Conservation (phyloP, 805 yeast genomes). For the Candida sakaeoensis region DNA sequence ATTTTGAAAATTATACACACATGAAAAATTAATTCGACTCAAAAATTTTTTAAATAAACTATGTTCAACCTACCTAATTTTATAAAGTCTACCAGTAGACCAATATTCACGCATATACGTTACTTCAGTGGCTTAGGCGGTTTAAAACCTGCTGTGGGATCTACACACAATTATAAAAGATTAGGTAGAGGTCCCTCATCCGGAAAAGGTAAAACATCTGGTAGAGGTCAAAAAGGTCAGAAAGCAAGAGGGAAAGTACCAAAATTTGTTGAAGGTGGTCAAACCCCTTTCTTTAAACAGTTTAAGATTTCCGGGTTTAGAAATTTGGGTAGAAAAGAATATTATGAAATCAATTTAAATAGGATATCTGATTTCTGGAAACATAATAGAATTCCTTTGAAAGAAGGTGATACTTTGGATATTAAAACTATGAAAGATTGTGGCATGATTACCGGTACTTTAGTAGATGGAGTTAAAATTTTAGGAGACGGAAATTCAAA, state of each 20-base stretch:
- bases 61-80: slow-evolving; percentile 9
- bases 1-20: not conserved
- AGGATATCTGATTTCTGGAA: slow-evolving; percentile 70
- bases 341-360: slow-evolving; percentile 60
- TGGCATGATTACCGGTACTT: slow-evolving; percentile 68
- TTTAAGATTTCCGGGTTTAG: slow-evolving; percentile 88
- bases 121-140: slow-evolving; percentile 47
- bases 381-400: slow-evolving; percentile 56
- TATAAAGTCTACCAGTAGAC: not conserved
- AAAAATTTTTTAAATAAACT: slow-evolving; percentile 1
- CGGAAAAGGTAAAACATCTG: slow-evolving; percentile 90
- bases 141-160: slow-evolving; percentile 57
- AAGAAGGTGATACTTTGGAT: slow-evolving; percentile 60
- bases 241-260: slow-evolving; percentile 91
- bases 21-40: not conserved
- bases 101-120: slow-evolving; percentile 18
- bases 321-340: slow-evolving; percentile 52
- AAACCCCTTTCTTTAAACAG: slow-evolving; percentile 81
- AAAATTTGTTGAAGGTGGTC: slow-evolving; percentile 98
- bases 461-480: slow-evolving; percentile 78
- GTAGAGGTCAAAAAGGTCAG: slow-evolving; percentile 98
- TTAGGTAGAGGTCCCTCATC: slow-evolving; percentile 97
- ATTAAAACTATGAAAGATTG: slow-evolving; percentile 73
- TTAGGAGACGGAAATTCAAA: slow-evolving; percentile 59
- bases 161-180: slow-evolving; percentile 61